Conservation (phyloP, 441 rosid species). For the Gossypium trilobum region DNA sequence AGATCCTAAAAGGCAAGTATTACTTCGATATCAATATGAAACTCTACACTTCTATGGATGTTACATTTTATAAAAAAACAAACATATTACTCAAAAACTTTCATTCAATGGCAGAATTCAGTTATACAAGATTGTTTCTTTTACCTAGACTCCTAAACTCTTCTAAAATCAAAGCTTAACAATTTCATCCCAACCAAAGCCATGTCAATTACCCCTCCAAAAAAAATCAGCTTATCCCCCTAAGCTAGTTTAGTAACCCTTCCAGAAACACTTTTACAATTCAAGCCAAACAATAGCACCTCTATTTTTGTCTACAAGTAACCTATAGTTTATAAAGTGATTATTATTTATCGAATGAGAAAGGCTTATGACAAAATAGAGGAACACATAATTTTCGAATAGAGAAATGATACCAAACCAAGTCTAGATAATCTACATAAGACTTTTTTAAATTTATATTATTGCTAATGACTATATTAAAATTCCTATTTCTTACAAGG, state of each 20-base stretch:
- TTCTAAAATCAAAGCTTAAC: not conserved
- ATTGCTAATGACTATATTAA: not conserved
- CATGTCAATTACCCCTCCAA: not conserved
- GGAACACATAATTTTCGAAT: not conserved
- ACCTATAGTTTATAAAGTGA: not conserved
- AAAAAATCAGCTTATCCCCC: not conserved
- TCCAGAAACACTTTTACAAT: not conserved
- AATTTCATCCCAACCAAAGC: not conserved
- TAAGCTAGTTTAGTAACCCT: not conserved
- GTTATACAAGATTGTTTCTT: not conserved
- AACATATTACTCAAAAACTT: not conserved
- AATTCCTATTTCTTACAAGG: not conserved
- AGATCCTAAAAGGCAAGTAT: not conserved
- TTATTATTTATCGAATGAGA: not conserved
- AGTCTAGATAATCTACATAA: not conserved
- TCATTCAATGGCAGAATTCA: not conserved
- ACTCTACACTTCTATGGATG: not conserved
- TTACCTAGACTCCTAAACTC: not conserved
- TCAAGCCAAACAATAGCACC: not conserved
- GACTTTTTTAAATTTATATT: not conserved
- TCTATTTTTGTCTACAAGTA: not conserved
- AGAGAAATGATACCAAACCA: not conserved
- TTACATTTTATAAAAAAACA: not conserved
- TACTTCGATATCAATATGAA: not conserved
- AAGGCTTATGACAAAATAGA: not conserved